A percentile compares a stretch with the other conserved stretches of the same genome.
Conservation (phyloP, 163 green algal species). For the Chlorella variabilis region DNA sequence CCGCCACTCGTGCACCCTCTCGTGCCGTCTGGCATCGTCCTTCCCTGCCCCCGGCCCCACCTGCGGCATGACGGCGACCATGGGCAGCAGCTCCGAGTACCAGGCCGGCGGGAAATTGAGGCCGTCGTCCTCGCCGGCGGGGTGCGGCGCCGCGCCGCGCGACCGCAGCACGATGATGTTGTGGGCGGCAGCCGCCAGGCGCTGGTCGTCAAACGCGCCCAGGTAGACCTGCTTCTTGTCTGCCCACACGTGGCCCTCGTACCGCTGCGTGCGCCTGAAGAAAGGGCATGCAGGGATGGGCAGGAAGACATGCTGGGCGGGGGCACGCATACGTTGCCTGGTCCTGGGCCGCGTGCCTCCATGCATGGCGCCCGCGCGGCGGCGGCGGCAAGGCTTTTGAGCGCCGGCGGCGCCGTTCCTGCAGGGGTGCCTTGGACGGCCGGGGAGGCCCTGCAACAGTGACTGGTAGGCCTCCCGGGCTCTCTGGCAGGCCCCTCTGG, state of each 20-base stretch:
- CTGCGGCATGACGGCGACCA: conserved; percentile 10
- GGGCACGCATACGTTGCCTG: too few species aligned
- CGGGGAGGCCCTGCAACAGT: background rate
- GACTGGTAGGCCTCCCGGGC: too few species aligned
- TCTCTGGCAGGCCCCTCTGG: too few species aligned
- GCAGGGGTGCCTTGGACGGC: background rate
- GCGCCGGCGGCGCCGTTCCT: too few species aligned
- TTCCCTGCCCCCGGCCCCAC: background rate
- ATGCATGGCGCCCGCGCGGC: background rate
- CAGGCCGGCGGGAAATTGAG: conserved; percentile 8
- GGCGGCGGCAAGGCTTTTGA: too few species aligned
- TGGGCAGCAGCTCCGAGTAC: background rate
- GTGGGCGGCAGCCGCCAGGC: conserved; percentile 19
- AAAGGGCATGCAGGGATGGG: too few species aligned
- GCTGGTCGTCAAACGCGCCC: conserved; percentile 12
- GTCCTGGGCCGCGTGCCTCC: too few species aligned
- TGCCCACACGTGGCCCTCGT: conserved; percentile 86
- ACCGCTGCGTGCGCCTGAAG: conserved; percentile 58
- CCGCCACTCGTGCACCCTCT: too few species aligned
- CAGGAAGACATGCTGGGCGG: too few species aligned
- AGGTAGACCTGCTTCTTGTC: conserved; percentile 79
- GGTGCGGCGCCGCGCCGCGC: too few species aligned
- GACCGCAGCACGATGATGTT: conserved; percentile 23
- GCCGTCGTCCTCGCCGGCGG: background rate
- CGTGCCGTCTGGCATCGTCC: background rate